Percentiles rank a stretch among this genome's conserved stretches.
These are phyloP conservation scores for Penicillium egyptiacum DNA, from an alignment of 495 filamentous ascomycete species.

Conservation along the genomic window DNA sequence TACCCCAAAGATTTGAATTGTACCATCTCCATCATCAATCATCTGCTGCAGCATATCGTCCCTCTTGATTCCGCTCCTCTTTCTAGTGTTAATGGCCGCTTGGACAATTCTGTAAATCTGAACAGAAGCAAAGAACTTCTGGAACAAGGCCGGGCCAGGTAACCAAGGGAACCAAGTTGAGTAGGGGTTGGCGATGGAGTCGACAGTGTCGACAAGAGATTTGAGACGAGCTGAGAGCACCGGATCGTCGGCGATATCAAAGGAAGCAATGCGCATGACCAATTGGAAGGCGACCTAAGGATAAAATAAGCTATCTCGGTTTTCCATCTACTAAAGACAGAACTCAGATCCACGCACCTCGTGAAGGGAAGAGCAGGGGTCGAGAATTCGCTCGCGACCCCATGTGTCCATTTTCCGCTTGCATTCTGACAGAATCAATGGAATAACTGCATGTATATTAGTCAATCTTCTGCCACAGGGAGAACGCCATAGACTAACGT, in stretches of 20 bases:
- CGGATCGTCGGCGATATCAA: conserved; percentile 6
- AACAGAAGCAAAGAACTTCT: conserved; percentile 1
- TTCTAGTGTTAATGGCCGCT: background rate
- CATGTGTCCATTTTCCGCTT: conserved; percentile 6
- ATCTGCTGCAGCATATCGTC: conserved; percentile 11
- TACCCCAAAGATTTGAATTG: conserved; percentile 6
- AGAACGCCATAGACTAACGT: background rate
- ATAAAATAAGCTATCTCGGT: background rate
- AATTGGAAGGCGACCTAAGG: conserved; percentile 4
- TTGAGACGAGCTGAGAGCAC: conserved; percentile 1
- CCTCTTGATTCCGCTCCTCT: background rate
- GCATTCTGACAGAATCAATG: conserved; percentile 8
- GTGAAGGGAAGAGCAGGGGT: conserved; percentile 14
- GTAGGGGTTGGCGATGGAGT: background rate
- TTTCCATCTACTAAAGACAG: too few relatives aligned
- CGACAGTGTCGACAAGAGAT: conserved; percentile 4
- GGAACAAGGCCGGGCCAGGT: background rate
- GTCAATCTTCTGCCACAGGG: background rate
- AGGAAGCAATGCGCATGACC: conserved; percentile 6
- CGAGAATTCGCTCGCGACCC: conserved; percentile 1
- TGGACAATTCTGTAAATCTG: conserved; percentile 1
- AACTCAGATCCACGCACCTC: background rate
- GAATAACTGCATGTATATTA: conserved; percentile 6
- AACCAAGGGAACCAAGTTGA: conserved; percentile 4
- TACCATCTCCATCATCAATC: conserved; percentile 12